phyloP scores from a whole-genome alignment of 495 filamentous ascomycete species.

The Penicillium desertorum region DNA sequence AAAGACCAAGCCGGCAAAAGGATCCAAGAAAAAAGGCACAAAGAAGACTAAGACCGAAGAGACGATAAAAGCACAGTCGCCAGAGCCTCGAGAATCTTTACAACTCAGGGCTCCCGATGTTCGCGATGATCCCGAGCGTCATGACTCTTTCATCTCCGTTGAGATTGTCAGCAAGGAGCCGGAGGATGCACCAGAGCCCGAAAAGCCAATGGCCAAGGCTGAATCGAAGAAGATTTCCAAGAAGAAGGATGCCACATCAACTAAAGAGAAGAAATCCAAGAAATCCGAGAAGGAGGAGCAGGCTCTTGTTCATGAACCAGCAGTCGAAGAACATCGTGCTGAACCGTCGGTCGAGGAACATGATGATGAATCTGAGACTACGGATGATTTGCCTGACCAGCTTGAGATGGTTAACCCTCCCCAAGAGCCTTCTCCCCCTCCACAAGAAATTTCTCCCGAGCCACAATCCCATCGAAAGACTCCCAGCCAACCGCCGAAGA shows the following conservation, averaged over 20 bases:
- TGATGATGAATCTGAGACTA: conserved; percentile 23
- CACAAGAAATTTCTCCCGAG: background rate
- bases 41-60: conserved; percentile 31
- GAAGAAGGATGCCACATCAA: conserved; percentile 44
- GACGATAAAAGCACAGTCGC: conserved; percentile 28
- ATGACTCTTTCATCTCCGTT: conserved; percentile 41
- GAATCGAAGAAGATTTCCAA: conserved; percentile 31
- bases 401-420: conserved; percentile 26
- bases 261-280: conserved; percentile 46
- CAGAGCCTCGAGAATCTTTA: conserved; percentile 25
- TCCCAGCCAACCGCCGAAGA: conserved; percentile 42
- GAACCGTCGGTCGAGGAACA: conserved; percentile 15
- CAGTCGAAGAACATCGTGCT: conserved; percentile 11
- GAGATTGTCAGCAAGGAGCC: conserved; percentile 33
- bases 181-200: conserved; percentile 25
- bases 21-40: conserved; percentile 29
- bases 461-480: conserved; percentile 28
- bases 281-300: conserved; percentile 38
- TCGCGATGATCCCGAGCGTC: conserved; percentile 40
- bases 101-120: conserved; percentile 22
- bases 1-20: conserved; percentile 27
- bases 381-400: conserved; percentile 28
- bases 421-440: conserved; percentile 24
- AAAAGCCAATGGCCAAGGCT: conserved; percentile 32
- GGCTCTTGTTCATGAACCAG: conserved; percentile 12